Evolutionary conservation across 2,329 filamentous ascomycete genomes (phyloP).

Genomic region (Ophidiomyces ophidiicola): DNA sequence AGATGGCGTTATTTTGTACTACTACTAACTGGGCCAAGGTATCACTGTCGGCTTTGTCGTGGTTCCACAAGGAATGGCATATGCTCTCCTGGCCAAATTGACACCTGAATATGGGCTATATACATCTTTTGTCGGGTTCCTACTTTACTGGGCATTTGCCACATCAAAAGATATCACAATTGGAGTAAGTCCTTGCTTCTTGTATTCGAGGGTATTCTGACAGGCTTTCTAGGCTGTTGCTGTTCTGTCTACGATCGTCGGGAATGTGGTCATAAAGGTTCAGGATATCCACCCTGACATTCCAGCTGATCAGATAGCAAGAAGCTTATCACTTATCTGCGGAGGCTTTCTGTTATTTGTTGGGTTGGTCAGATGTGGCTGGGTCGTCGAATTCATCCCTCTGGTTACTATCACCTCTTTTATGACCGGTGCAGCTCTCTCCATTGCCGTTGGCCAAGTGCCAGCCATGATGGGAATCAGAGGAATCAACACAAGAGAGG

Average conservation of each 20-base stretch:
- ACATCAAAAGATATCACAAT: constrained; percentile 45
- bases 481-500: constrained; percentile 41
- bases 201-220: constrained; percentile 3
- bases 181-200: neutral
- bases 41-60: constrained; percentile 43
- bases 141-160: constrained; percentile 48
- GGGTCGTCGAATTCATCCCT: constrained; percentile 54
- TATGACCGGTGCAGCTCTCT: constrained; percentile 54
- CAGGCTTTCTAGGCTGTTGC: constrained; percentile 40
- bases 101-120: constrained; percentile 50
- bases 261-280: constrained; percentile 47
- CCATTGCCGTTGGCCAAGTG: constrained; percentile 54
- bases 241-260: constrained; percentile 52
- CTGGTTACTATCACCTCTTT: constrained; percentile 53
- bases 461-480: constrained; percentile 47
- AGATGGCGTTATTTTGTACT: neutral
- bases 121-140: constrained; percentile 47
- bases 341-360: constrained; percentile 49
- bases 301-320: constrained; percentile 44
- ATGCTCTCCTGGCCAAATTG: constrained; percentile 50
- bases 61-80: constrained; percentile 51
- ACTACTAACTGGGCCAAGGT: constrained; percentile 5
- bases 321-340: constrained; percentile 51
- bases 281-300: constrained; percentile 40
- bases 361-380: constrained; percentile 51